Conservation (phyloP, 345 rosid genomes). For the Geranium brycei region DNA sequence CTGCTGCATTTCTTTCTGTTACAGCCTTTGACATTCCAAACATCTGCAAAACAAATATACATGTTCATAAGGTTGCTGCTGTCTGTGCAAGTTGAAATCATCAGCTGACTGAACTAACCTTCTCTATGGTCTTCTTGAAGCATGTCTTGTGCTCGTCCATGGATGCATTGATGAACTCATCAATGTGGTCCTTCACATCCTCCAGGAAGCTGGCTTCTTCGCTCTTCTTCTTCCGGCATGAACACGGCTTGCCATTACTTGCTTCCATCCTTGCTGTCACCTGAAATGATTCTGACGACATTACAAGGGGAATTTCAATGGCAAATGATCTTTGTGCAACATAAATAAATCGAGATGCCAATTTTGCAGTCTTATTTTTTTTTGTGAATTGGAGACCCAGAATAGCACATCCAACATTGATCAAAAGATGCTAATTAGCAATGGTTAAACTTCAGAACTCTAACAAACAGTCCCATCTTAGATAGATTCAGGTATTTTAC, state of each 20-base stretch:
- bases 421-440: no score
- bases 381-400: no score
- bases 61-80: no score
- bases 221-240: slow-evolving; percentile 60
- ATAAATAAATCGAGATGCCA: no score
- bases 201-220: slow-evolving; percentile 65
- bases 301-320: no score
- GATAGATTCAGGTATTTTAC: no score
- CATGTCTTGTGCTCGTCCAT: slow-evolving; percentile 82
- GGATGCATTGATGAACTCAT: slow-evolving; percentile 70
- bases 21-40: slow-evolving; percentile 72
- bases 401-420: no score
- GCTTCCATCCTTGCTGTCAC: not conserved
- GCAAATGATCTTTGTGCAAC: no score
- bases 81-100: not conserved
- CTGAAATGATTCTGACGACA: not conserved
- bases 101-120: slow-evolving; percentile 25
- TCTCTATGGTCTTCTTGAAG: slow-evolving; percentile 57
- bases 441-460: no score
- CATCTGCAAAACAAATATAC: slow-evolving; percentile 36
- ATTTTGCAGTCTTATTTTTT: no score
- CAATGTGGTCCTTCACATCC: slow-evolving; percentile 76
- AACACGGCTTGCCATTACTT: slow-evolving; percentile 9
- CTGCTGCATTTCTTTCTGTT: slow-evolving; percentile 46
- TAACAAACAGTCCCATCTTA: no score